These are phyloP conservation scores for Thalassiosira exigua DNA, from an alignment of 352 stramenopile genomes.

Conservation along the genomic window DNA sequence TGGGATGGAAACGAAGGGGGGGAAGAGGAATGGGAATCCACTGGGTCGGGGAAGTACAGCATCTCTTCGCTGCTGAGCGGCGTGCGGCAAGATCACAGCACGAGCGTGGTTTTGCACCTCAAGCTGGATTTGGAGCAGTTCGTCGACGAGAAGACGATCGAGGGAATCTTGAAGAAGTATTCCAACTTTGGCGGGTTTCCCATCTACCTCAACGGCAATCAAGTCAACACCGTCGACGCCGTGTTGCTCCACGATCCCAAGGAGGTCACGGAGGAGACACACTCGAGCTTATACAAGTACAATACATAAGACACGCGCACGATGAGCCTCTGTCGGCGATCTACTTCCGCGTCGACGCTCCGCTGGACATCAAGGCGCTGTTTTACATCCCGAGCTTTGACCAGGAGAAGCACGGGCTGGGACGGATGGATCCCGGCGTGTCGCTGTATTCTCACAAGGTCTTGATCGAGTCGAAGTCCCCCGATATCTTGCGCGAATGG, in stretches of 20 bases:
- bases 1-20: slow-evolving; percentile 85
- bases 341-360: slow-evolving; percentile 99
- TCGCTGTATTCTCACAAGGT: slow-evolving; percentile 99
- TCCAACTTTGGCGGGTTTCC: slow-evolving; percentile 93
- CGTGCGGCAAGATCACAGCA: slow-evolving; percentile 88
- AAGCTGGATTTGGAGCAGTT: slow-evolving; percentile 87
- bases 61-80: slow-evolving; percentile 83
- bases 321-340: slow-evolving; percentile 82
- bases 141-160: slow-evolving; percentile 63
- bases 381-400: slow-evolving; percentile 94
- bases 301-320: slow-evolving; percentile 89
- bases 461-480: slow-evolving; percentile 97
- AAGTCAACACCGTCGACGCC: slow-evolving; percentile 95
- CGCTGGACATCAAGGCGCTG: slow-evolving; percentile 99
- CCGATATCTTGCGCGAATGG: slow-evolving; percentile 97
- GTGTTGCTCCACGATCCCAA: slow-evolving; percentile 98
- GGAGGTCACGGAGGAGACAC: slow-evolving; percentile 97
- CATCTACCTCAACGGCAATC: slow-evolving; percentile 93
- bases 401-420: slow-evolving; percentile 70
- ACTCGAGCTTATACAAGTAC: slow-evolving; percentile 97
- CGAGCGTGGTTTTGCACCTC: slow-evolving; percentile 84
- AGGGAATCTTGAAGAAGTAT: slow-evolving; percentile 72
- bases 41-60: slow-evolving; percentile 86
- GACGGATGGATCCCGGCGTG: slow-evolving; percentile 79
- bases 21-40: slow-evolving; percentile 87